Evolutionary conservation across 2,329 filamentous ascomycete genomes (phyloP), one percentile per base, ranked within the genome.

Genomic region (Plenodomus tracheiphilus): DNA sequence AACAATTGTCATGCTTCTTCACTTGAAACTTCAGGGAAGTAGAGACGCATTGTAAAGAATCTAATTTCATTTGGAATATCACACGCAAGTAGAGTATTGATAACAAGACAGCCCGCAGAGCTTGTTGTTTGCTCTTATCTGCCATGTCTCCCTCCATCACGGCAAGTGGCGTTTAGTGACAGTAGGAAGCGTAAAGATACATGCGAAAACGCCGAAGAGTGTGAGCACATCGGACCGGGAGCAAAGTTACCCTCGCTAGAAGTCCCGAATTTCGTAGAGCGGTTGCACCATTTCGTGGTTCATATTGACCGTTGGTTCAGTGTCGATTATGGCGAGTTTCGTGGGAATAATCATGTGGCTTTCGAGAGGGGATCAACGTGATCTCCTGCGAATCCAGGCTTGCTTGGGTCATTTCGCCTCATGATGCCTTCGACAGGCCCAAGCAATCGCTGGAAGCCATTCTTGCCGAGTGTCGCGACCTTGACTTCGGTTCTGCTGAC

Each of bases 351-450:
- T 56, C 54, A 69, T 59, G 56, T 53, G 32, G 51, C 43, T 39
- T 54, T 66, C 21, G 67, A 65, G 30, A 89, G 75, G 19, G 86
- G 86, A 68, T 89, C 86, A 69, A 88, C 79, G 61, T 85, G 81
- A 15, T 66, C 66, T 16, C 62, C 58, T n/a, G 49, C 56, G 36
- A 59, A 56, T 13, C 56, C 59, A 43, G 62, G 56, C 59, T 78
- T 78, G 65, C 74, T 77, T 37, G 79, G 80, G 59, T 83, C 81
- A 53, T 82, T 90, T 66, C 94, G 84, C 73, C 94, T 83, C 89
- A 99, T 91, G 70, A 97, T 95, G 53, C 91, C 87, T 74, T 96
- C 91, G 21, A 97, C 92, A 1, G 93, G 92, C 2, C 94, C 94
- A 28, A 99, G 79, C 64, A 99, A 77, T 61, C 94, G 82, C 77